Conservation (phyloP, 768 basidiomycete genomes). For the Boletus pseudo-olivaceus region DNA sequence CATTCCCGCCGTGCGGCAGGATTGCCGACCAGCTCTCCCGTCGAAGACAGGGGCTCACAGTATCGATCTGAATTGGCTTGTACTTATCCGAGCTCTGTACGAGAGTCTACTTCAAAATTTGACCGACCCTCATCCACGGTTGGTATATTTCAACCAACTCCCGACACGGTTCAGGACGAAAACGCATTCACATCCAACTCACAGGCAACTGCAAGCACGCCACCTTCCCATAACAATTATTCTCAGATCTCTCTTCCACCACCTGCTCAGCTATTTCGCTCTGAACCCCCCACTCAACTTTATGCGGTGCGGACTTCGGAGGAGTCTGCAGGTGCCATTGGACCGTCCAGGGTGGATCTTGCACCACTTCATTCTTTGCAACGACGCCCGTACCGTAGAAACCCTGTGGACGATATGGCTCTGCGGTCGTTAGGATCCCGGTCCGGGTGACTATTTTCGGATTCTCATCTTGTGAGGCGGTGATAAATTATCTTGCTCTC, state of each 20-base stretch:
- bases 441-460: constrained; percentile 34
- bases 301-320: constrained; percentile 28
- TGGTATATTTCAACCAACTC: constrained; percentile 11
- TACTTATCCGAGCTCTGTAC: constrained; percentile 17
- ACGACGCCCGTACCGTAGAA: constrained; percentile 57
- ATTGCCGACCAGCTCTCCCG: not conserved
- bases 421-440: constrained; percentile 46
- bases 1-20: constrained; percentile 2
- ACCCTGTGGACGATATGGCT: constrained; percentile 59
- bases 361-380: constrained; percentile 56
- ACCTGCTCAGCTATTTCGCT: constrained; percentile 27
- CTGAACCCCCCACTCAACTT: constrained; percentile 28
- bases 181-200: constrained; percentile 10
- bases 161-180: constrained; percentile 7
- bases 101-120: constrained; percentile 16
- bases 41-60: constrained; percentile 10
- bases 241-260: constrained; percentile 33
- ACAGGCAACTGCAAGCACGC: not conserved
- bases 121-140: constrained; percentile 19
- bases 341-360: constrained; percentile 39
- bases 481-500: constrained; percentile 20
- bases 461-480: constrained; percentile 12
- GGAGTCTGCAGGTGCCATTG: constrained; percentile 16
- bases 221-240: constrained; percentile 9
- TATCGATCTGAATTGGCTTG: constrained; percentile 16